Evolutionary conservation across 2,329 filamentous ascomycete species (phyloP).

Genomic region (Aspergillus jensenii): DNA sequence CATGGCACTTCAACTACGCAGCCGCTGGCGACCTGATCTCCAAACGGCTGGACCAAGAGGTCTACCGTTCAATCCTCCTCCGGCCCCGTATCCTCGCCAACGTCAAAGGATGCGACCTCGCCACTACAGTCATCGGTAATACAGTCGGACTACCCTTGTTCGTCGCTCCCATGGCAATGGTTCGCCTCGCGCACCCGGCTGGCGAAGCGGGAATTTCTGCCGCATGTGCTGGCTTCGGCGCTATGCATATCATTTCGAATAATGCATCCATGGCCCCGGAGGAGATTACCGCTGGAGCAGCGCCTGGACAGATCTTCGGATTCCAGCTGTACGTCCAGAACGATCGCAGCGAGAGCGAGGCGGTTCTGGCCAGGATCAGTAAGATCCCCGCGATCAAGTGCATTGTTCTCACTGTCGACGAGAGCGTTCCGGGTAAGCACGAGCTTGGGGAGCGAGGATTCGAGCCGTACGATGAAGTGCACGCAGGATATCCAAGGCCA

Average conservation of each 20-base stretch:
- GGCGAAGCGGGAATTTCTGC: conserved; percentile 81
- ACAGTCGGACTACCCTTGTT: conserved; percentile 74
- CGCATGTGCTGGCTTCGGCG: conserved; percentile 68
- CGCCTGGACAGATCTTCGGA: conserved; percentile 75
- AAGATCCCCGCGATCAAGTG: conserved; percentile 74
- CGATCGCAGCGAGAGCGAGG: conserved; percentile 76
- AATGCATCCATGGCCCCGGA: conserved; percentile 93
- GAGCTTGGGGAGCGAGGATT: conserved; percentile 71
- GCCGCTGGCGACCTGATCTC: not conserved
- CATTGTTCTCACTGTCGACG: conserved; percentile 85
- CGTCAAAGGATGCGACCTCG: conserved; percentile 69
- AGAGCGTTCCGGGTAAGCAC: conserved; percentile 85
- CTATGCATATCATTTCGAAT: conserved; percentile 80
- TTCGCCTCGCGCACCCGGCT: conserved; percentile 75
- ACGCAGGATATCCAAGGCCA: conserved; percentile 67
- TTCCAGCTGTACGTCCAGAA: conserved; percentile 96
- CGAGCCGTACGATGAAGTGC: conserved; percentile 70
- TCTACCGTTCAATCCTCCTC: conserved; percentile 66
- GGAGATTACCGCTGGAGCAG: conserved; percentile 74
- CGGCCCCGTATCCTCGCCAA: conserved; percentile 84
- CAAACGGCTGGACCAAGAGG: not conserved
- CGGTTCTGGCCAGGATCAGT: conserved; percentile 75
- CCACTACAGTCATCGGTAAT: conserved; percentile 70
- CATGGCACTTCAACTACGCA: not conserved
- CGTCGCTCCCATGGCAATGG: conserved; percentile 83